phyloP scores from a whole-genome alignment of 169 alveolate species.

The Eimeria brunetti region DNA sequence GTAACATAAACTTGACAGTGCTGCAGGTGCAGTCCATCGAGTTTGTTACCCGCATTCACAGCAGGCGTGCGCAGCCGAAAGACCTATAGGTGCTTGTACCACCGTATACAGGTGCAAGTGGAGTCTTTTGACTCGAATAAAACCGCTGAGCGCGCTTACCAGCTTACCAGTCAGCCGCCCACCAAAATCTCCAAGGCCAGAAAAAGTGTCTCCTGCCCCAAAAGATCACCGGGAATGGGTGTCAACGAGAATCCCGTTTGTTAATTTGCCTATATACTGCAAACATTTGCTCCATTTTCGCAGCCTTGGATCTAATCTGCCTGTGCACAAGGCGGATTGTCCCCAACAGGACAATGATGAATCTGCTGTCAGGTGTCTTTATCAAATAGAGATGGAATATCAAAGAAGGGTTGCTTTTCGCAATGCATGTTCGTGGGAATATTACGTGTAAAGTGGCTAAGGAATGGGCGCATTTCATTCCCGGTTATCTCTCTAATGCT shows the following conservation, averaged over 20 bases:
- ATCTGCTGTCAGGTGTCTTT: not conserved
- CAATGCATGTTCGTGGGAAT: not conserved
- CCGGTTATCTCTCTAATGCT: not conserved
- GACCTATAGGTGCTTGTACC: not conserved
- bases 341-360: not conserved
- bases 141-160: not conserved
- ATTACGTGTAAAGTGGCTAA: not conserved
- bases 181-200: not conserved
- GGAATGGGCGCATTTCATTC: not conserved
- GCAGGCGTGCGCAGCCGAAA: not conserved
- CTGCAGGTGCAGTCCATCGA: not conserved
- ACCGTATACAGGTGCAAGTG: no score
- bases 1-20: not conserved
- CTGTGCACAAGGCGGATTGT: not conserved
- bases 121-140: not conserved
- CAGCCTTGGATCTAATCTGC: not conserved
- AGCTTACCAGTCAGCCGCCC: not conserved
- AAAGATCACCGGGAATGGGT: not conserved
- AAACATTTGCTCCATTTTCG: not conserved
- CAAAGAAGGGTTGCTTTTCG: not conserved
- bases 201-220: no score
- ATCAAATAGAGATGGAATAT: not conserved
- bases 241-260: not conserved
- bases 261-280: not conserved
- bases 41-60: not conserved